A percentile compares a stretch with the other conserved stretches of the same genome.
These are phyloP conservation scores for Entomortierella parvispora DNA, from an alignment of 192 early-diverging fungal species.

Conservation along the genomic window DNA sequence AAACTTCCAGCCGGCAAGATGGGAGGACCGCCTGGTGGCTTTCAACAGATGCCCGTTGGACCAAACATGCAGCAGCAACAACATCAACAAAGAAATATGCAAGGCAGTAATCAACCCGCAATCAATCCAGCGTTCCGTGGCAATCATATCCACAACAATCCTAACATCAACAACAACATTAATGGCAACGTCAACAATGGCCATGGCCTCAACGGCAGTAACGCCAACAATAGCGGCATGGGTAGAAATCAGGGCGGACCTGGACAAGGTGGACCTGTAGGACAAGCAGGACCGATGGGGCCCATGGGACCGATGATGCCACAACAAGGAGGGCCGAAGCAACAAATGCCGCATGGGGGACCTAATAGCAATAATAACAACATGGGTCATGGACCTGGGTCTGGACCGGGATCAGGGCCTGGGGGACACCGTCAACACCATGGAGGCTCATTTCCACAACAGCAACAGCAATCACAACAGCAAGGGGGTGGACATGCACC, in stretches of 20 bases:
- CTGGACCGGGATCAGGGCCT: conserved; percentile 4
- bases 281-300: neutral
- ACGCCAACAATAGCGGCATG: neutral
- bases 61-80: conserved; percentile 1
- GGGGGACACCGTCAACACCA: conserved; percentile 16
- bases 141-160: conserved; percentile 18
- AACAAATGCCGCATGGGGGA: neutral
- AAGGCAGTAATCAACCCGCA: conserved; percentile 12
- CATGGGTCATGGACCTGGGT: neutral
- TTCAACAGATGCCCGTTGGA: neutral
- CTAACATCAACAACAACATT: neutral
- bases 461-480: neutral
- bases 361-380: conserved; percentile 7
- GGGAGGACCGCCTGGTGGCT: neutral
- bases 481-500: neutral
- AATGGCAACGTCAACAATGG: neutral
- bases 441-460: conserved; percentile 2
- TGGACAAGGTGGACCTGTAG: conserved; percentile 2
- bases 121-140: conserved; percentile 35
- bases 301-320: neutral
- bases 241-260: conserved; percentile 3
- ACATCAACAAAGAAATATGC: conserved; percentile 18
- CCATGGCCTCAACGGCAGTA: neutral
- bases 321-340: conserved; percentile 4
- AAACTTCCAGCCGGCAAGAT: no score